Evolutionary conservation across 2,329 filamentous ascomycete genomes (phyloP).

Genomic region (Scleromitrula shiraiana): DNA sequence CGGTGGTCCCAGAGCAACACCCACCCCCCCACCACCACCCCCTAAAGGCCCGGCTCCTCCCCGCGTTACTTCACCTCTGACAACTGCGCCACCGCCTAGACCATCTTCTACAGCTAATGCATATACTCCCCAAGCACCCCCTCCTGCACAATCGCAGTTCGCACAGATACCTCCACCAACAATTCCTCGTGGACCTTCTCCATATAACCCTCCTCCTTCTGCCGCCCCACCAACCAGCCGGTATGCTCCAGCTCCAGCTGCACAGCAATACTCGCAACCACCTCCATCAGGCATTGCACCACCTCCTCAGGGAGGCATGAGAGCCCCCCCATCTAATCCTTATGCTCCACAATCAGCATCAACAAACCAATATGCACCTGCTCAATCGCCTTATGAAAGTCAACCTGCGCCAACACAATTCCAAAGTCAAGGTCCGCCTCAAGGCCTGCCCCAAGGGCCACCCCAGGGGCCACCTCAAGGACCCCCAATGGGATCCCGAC

Average conservation of each 20-base stretch:
- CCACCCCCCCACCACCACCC: constrained; percentile 71
- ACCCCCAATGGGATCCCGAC: constrained; percentile 35
- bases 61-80: constrained; percentile 64
- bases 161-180: constrained; percentile 42
- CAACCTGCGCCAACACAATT: constrained; percentile 34
- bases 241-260: constrained; percentile 62
- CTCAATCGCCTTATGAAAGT: constrained; percentile 45
- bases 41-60: constrained; percentile 69
- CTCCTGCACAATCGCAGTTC: constrained; percentile 33
- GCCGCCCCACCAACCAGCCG: constrained; percentile 62
- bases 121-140: constrained; percentile 53
- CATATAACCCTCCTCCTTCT: constrained; percentile 74
- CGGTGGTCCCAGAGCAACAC: constrained; percentile 48
- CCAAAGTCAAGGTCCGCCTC: constrained; percentile 35
- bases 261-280: constrained; percentile 44
- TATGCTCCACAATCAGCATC: constrained; percentile 37
- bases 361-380: constrained; percentile 53
- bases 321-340: constrained; percentile 40
- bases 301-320: constrained; percentile 34
- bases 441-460: constrained; percentile 38
- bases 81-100: constrained; percentile 39
- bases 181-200: constrained; percentile 68
- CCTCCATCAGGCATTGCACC: constrained; percentile 33
- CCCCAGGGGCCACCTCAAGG: constrained; percentile 32
- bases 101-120: constrained; percentile 51